Conservation (phyloP, 345 rosid genomes). For the Aquilaria malaccensis region DNA sequence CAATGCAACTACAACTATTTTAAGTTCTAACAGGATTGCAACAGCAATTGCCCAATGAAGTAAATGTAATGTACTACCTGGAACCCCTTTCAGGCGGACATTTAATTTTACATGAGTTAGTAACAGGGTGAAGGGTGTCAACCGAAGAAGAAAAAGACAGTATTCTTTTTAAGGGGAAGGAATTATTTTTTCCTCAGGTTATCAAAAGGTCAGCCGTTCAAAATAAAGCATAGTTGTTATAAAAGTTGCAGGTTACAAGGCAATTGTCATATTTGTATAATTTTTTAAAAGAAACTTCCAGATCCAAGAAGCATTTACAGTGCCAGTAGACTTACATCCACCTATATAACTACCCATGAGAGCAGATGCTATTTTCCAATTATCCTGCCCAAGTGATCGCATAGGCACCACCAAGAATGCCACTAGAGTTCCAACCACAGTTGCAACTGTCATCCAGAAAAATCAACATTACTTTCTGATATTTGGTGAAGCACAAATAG, state of each 20-base stretch:
- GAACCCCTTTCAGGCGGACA: too few relatives aligned
- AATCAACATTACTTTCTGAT: background rate
- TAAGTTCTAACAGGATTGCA: too few relatives aligned
- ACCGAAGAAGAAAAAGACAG: too few relatives aligned
- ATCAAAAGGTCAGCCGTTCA: background rate
- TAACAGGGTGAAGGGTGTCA: too few relatives aligned
- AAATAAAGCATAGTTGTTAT: background rate
- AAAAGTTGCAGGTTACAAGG: background rate
- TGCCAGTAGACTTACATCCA: constrained; percentile 45
- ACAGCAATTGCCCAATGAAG: too few relatives aligned
- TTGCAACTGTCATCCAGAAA: constrained; percentile 50
- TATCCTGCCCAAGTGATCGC: constrained; percentile 85
- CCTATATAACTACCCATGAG: constrained; percentile 87
- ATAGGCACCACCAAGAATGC: constrained; percentile 70
- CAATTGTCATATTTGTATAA: background rate
- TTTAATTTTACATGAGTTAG: too few relatives aligned
- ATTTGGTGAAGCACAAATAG: background rate
- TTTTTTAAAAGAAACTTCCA: constrained; percentile 14
- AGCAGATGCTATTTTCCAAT: constrained; percentile 92
- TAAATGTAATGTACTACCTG: too few relatives aligned
- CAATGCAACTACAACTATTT: too few relatives aligned
- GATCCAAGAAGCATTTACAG: constrained; percentile 8
- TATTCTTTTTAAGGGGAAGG: too few relatives aligned
- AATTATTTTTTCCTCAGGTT: too few relatives aligned
- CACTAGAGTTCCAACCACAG: constrained; percentile 60